Evolutionary conservation across 441 rosid species (phyloP).

Genomic region (Syzygium syzygioides): DNA sequence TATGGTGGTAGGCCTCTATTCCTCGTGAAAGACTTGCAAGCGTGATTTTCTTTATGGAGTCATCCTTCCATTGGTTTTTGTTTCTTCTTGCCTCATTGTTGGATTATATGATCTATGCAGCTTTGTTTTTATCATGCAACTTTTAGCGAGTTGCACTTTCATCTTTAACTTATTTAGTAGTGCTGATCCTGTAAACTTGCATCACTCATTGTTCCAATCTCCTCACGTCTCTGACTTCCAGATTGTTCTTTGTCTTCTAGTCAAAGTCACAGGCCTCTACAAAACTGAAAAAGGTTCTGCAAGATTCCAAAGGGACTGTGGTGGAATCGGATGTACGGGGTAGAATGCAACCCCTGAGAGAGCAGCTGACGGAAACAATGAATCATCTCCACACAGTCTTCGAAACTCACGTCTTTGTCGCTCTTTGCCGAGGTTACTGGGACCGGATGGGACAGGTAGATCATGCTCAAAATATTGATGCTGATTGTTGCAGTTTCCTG

Average conservation of each 20-base stretch:
- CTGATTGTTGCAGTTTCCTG: background rate
- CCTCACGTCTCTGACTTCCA: background rate
- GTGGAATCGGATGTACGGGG: slow-evolving; percentile 71
- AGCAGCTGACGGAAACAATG: slow-evolving; percentile 69
- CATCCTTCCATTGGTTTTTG: background rate
- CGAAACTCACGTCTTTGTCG: slow-evolving; percentile 75
- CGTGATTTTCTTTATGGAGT: background rate
- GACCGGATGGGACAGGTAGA: slow-evolving; percentile 94
- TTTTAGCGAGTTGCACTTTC: background rate
- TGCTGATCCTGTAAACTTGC: background rate
- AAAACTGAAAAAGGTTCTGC: slow-evolving; percentile 88
- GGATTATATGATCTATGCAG: background rate
- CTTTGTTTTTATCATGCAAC: background rate
- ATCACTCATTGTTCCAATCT: background rate
- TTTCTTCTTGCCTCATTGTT: background rate
- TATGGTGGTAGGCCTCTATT: background rate
- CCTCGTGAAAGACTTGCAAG: background rate
- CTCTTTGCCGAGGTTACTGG: slow-evolving; percentile 90
- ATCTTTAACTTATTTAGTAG: background rate
- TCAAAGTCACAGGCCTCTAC: slow-evolving; percentile 72
- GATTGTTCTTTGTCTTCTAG: slow-evolving; percentile 22
- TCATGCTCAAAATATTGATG: background rate
- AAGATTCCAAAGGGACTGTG: slow-evolving; percentile 80
- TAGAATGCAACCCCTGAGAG: slow-evolving; percentile 83
- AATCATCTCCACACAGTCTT: slow-evolving; percentile 73